These are phyloP conservation scores for Cyclotella choctawhatcheeana DNA, from an alignment of 108 stramenopile species.

Conservation along the genomic window DNA sequence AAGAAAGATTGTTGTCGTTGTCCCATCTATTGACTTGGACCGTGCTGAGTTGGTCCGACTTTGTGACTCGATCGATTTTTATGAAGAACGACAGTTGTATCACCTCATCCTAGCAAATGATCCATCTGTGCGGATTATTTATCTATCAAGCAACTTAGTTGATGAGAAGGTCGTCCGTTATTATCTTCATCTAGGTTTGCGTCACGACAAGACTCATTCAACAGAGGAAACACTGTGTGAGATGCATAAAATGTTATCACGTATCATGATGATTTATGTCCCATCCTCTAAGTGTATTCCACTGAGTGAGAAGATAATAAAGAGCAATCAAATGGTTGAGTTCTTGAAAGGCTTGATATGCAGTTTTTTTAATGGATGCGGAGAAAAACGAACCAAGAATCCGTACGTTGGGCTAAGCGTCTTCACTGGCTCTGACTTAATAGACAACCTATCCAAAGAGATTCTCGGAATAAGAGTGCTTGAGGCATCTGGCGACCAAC, in stretches of 20 bases:
- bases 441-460: conserved; percentile 27
- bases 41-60: conserved; percentile 26
- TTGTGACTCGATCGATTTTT: conserved; percentile 32
- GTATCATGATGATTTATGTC: conserved; percentile 39
- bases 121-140: conserved; percentile 33
- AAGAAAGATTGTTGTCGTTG: conserved; percentile 32
- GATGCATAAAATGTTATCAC: conserved; percentile 33
- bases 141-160: conserved; percentile 33
- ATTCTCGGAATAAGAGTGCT: conserved; percentile 29
- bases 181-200: conserved; percentile 34
- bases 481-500: conserved; percentile 30
- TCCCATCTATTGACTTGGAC: conserved; percentile 51
- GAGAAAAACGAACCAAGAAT: background rate
- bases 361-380: conserved; percentile 7
- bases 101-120: conserved; percentile 36
- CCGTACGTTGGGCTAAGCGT: conserved; percentile 24
- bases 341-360: conserved; percentile 19
- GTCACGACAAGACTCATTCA: conserved; percentile 1
- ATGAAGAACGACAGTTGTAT: conserved; percentile 48
- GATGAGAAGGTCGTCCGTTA: conserved; percentile 27
- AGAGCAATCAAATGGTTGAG: background rate
- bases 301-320: conserved; percentile 35
- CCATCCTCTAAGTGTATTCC: conserved; percentile 24
- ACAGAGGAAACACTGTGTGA: conserved; percentile 6
- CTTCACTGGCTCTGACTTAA: conserved; percentile 30